Base-by-base conservation (phyloP, 2,329 filamentous ascomycete genomes). In the Fusarium nanum region DNA sequence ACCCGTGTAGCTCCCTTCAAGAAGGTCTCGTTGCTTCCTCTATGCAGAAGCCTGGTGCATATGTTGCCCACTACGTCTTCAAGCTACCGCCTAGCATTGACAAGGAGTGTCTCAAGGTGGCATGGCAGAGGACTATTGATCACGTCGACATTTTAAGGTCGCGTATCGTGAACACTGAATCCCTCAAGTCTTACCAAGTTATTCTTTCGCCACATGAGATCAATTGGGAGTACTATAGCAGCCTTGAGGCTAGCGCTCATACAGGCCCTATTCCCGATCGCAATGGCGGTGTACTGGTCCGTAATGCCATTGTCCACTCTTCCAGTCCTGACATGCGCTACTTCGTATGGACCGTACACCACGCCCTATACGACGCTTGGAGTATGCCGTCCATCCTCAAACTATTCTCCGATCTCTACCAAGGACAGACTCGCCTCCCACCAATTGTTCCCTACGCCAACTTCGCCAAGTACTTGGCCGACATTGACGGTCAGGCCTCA, bases 341-440 rank as follows among this genome's bases (percentile, higher is more conserved):
- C 34, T 73, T 73, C 20, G 50, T 72, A 0, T 74, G 73, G 73
- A 48, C 61, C 1, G 25, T 71, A 1, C 72, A 74, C 28, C 72
- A 74, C 44, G 67, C 71, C 4, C 40, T 74, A 1, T 74, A 74
- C 8, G 72, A 74, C 40, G 72, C 71, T 5, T 74, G 71, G 72
- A 73, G 71, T 23, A 73, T 73, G 71, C 57, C 71, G 0, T 48
- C 57, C 14, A 18, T 73, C 1, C 48, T 73, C 2, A 64, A 60
- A 8, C 14, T 72, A 7, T 63, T 70, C 1, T 60, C 49, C 0
- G 42, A 66, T 6, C 52, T 53, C 4, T 73, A 73, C 22, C 12
- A 63, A 6, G 45, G 34, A 41, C 42, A 56, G 2, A 22, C 10
- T 1, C 9, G n/a, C 3, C 55, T 50, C 23, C 4, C 3, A 0